Conservation (phyloP, 179 eudicot species). For the Spinacia oleracea region DNA sequence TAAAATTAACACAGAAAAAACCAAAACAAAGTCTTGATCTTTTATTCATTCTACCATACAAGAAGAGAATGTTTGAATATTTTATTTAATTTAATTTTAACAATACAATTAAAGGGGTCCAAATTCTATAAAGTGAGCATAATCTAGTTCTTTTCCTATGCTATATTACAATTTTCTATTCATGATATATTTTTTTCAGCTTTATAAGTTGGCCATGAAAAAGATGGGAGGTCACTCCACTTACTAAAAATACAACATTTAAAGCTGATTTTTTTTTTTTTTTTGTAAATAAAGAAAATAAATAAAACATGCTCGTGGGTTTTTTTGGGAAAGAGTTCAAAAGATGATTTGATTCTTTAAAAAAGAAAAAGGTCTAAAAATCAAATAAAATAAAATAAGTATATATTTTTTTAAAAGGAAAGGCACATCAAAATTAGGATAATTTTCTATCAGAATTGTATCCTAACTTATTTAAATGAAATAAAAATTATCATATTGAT, state of each 20-base stretch:
- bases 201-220: conserved; percentile 27
- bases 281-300: conserved; percentile 15
- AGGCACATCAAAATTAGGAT: no score
- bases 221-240: conserved; percentile 21
- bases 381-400: neutral
- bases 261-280: conserved; percentile 3
- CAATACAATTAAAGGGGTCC: neutral
- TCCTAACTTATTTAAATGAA: no score
- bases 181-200: conserved; percentile 21
- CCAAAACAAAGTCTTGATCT: neutral
- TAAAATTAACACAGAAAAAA: neutral
- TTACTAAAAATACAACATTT: conserved; percentile 38
- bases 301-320: conserved; percentile 33
- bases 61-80: neutral
- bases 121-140: conserved; percentile 3
- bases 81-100: no score
- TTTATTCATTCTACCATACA: neutral
- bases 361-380: neutral
- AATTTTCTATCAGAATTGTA: no score
- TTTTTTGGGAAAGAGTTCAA: conserved; percentile 31
- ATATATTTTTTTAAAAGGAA: no score
- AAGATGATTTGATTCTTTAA: conserved; percentile 40
- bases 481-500: no score
- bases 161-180: conserved; percentile 6
- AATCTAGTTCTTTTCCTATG: conserved; percentile 25